Base-by-base conservation (phyloP, 805 yeast species). In the Wickerhamomyces rabaulensis region DNA sequence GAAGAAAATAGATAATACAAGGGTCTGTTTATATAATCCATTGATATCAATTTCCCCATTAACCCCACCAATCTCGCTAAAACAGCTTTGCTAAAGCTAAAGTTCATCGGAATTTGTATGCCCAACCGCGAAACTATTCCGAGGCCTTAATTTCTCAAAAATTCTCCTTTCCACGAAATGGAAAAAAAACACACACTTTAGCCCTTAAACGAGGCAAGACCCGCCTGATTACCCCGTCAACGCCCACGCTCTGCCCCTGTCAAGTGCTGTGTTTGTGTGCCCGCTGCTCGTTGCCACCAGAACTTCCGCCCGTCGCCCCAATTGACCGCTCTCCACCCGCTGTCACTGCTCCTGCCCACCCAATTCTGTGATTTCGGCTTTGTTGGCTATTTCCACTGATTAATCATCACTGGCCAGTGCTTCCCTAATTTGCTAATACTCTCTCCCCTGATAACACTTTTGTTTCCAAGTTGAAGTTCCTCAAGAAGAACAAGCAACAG, bases 381-480 rank as follows among this genome's bases (percentile, higher is more conserved):
- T 21, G 21, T 31, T 40, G 37, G 43, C 43, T 22, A 40, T 26
- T 29, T 29, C 21, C 12, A 40, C 33, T 17, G 37, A 22, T 23
- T 21, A 20, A 16, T 40, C 37, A 40, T 22, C 42, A 27, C 31
- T 20, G 20, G 20, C 19, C 7, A 13, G 26, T 16, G 12, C 25
- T 9, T 25, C 20, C 19, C n/a, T 31, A 19, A 22, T 12, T n/a
- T 37, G 17, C 9, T 22, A 20, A 21, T 12, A 3, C 17, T 19
- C 8, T 37, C 12, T 20, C 7, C 20, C 12, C 3, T 20, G 26
- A 13, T 15, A 20, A 8, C 9, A 7, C 13, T 20, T 6, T 15
- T 37, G 22, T 20, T 21, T n/a, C 45, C 59, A 55, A 39, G 36
- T 49, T 56, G 61, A 55, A 52, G 59, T 53, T 56, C 54, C 43